phyloP scores from a whole-genome alignment of 768 basidiomycete species.

The Scleroderma citrinum region DNA sequence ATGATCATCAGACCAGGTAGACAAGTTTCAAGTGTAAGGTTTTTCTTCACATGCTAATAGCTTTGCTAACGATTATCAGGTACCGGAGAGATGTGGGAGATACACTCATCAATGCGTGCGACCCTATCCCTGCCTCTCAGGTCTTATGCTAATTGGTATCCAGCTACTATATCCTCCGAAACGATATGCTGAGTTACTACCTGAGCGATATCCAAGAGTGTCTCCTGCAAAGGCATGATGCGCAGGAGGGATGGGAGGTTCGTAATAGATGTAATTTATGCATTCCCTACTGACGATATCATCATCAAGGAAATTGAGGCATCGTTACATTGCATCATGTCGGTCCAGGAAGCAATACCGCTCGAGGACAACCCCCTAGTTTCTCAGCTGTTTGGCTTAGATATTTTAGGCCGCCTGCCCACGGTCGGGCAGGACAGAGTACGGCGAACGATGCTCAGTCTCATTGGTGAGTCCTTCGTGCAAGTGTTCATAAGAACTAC shows the following conservation, averaged over 20 bases:
- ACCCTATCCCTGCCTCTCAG: constrained; percentile 3
- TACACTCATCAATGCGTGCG: constrained; percentile 83
- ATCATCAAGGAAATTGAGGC: constrained; percentile 73
- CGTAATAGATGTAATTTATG: not conserved
- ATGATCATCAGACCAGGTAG: constrained; percentile 56
- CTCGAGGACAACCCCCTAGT: constrained; percentile 50
- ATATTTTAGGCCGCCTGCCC: constrained; percentile 65
- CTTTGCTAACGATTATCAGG: constrained; percentile 30
- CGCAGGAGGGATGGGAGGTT: constrained; percentile 69
- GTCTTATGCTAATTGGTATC: constrained; percentile 6
- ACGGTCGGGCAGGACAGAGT: constrained; percentile 57
- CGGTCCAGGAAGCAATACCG: constrained; percentile 82
- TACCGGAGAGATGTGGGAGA: constrained; percentile 86
- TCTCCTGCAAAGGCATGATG: constrained; percentile 38
- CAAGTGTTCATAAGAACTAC: not conserved
- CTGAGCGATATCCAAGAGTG: constrained; percentile 56
- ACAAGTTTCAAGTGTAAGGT: constrained; percentile 71
- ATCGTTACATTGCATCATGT: constrained; percentile 78
- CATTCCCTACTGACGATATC: not conserved
- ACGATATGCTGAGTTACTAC: constrained; percentile 73
- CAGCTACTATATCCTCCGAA: constrained; percentile 82
- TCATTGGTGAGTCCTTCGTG: constrained; percentile 55
- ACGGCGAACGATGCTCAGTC: constrained; percentile 63
- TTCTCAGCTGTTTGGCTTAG: constrained; percentile 61
- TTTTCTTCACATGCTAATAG: constrained; percentile 4